Percentiles rank a stretch among this genome's conserved stretches.
Conservation (phyloP, 108 stramenopile genomes). For the Fragilaria crotonensis region DNA sequence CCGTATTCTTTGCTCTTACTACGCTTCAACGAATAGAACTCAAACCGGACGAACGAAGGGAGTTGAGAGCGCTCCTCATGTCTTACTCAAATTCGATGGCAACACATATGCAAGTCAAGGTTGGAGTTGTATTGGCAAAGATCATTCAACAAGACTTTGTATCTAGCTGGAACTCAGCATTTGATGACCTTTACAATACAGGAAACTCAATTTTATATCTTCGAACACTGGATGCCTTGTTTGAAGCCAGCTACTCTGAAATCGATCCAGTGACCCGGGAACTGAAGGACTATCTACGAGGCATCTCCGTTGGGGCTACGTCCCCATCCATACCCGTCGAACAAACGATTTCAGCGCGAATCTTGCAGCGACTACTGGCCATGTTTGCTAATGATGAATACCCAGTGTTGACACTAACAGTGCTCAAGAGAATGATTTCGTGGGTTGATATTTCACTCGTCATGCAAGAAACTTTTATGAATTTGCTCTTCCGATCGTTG, state of each 20-base stretch:
- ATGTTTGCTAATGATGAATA: constrained; percentile 14
- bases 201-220: constrained; percentile 21
- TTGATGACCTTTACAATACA: constrained; percentile 30
- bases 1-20: constrained; percentile 43
- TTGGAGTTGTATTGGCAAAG: constrained; percentile 42
- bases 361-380: constrained; percentile 21
- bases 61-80: constrained; percentile 15
- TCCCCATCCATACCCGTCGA: constrained; percentile 9
- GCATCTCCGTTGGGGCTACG: constrained; percentile 5
- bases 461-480: constrained; percentile 10
- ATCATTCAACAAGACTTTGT: constrained; percentile 43
- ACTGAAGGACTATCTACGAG: constrained; percentile 27
- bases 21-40: constrained; percentile 24
- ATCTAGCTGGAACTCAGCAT: constrained; percentile 33
- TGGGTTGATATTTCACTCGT: constrained; percentile 5
- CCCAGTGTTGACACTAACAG: constrained; percentile 16
- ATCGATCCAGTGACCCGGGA: constrained; percentile 4
- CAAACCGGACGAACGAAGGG: constrained; percentile 13
- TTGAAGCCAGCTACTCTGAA: constrained; percentile 27
- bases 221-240: constrained; percentile 24
- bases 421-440: constrained; percentile 2
- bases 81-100: constrained; percentile 18
- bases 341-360: constrained; percentile 37
- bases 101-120: constrained; percentile 42
- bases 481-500: constrained; percentile 16